phyloP scores from a whole-genome alignment of 2,329 filamentous ascomycete genomes.

The Neoscytalidium dimidiatum region DNA sequence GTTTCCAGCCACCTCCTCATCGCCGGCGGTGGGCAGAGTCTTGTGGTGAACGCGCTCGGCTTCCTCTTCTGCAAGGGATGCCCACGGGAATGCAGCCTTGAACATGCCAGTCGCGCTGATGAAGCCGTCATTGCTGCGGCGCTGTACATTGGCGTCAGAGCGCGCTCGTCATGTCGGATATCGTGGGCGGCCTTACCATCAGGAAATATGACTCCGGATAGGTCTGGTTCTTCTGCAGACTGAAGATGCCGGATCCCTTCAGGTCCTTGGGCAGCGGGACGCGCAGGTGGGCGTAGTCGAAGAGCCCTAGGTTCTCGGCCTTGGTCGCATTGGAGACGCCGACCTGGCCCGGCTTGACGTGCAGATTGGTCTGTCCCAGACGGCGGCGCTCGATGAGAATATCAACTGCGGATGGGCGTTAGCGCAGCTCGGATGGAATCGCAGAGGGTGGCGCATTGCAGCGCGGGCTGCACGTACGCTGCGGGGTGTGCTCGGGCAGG shows the following conservation, averaged over 20 bases:
- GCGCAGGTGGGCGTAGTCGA: constrained; percentile 95
- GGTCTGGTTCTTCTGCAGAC: constrained; percentile 58
- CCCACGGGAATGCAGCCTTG: constrained; percentile 84
- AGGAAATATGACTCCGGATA: constrained; percentile 91
- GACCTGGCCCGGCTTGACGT: constrained; percentile 76
- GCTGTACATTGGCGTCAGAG: constrained; percentile 45
- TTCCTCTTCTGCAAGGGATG: constrained; percentile 71
- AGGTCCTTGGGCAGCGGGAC: constrained; percentile 91
- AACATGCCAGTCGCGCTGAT: constrained; percentile 90
- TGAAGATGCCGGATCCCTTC: constrained; percentile 85
- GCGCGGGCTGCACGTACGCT: constrained; percentile 55
- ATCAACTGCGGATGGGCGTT: constrained; percentile 41
- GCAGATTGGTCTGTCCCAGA: constrained; percentile 88
- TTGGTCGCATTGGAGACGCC: constrained; percentile 71
- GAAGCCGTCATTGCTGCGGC: constrained; percentile 80
- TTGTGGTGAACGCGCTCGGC: constrained; percentile 83
- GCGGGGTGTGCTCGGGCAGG: constrained; percentile 60
- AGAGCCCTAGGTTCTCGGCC: constrained; percentile 73
- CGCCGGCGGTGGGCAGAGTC: constrained; percentile 74
- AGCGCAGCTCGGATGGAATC: constrained; percentile 21
- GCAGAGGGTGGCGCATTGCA: constrained; percentile 18
- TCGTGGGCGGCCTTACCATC: constrained; percentile 60
- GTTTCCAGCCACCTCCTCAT: constrained; percentile 93
- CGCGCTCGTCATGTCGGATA: background rate
- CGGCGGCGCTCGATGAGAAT: constrained; percentile 78